These are phyloP conservation scores for Fusarium equiseti DNA, from an alignment of 2,329 filamentous ascomycete genomes.

Conservation along the genomic window DNA sequence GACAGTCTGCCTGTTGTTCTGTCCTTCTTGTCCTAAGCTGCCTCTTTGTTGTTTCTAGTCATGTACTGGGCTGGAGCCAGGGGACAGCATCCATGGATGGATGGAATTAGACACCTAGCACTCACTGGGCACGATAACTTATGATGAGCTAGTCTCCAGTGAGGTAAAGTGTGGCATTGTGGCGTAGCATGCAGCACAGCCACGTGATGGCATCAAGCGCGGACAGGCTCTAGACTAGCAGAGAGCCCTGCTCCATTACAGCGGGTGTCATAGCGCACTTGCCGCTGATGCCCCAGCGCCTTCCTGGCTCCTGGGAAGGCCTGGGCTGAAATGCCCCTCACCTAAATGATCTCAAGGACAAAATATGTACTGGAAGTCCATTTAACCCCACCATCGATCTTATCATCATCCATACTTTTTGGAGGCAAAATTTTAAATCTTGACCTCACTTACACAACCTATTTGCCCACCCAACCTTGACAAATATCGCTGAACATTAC, in stretches of 20 bases:
- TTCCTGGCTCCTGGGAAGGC: not conserved
- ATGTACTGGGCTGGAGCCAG: not conserved
- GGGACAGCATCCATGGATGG: slow-evolving; percentile 3
- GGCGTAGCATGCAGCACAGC: slow-evolving; percentile 2
- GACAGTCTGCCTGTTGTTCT: not conserved
- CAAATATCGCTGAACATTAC: not conserved
- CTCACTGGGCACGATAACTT: slow-evolving; percentile 8
- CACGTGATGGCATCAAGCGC: not conserved
- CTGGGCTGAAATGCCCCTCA: slow-evolving; percentile 30
- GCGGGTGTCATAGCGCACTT: slow-evolving; percentile 15
- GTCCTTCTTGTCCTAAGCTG: not conserved
- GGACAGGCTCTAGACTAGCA: not conserved
- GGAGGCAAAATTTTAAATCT: slow-evolving; percentile 22
- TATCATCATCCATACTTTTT: slow-evolving; percentile 23
- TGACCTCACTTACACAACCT: not conserved
- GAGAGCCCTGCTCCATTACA: slow-evolving; percentile 3
- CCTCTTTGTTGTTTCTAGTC: not conserved
- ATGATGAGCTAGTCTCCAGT: not conserved
- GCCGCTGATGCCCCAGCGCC: slow-evolving; percentile 10
- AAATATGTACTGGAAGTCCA: not conserved
- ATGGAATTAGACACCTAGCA: slow-evolving; percentile 12
- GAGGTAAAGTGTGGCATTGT: slow-evolving; percentile 13
- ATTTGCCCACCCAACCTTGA: not conserved
- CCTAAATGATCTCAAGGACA: not conserved
- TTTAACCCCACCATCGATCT: slow-evolving; percentile 37